Base-by-base conservation (phyloP, 805 yeast genomes). In the Pichia californica region DNA sequence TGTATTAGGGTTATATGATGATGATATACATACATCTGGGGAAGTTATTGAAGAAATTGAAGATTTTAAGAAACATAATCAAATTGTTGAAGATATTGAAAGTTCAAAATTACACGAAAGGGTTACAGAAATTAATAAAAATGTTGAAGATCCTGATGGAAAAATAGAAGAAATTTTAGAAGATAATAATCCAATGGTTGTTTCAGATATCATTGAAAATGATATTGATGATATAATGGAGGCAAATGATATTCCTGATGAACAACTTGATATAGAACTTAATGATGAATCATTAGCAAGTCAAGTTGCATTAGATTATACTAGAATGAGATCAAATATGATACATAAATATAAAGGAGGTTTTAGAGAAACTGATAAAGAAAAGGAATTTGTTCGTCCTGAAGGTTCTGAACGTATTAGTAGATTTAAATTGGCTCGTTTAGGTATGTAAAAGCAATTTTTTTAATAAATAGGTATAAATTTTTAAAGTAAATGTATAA, bases 321-420 rank as follows among this genome's bases (percentile, higher is more conserved):
- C 78, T 25, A 64, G 69, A 35, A 54, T 83, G 47, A 68, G 83
- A 38, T 74, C 75, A 40, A 69, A 68, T 46, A 66, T 85, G 50
- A 60, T 75, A 28, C 60, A 63, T 19, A 54, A 57, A 35, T 63
- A 62, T 33, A 66, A 71, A 29, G 76, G 76, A 1, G 80, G 80
- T 3, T 76, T 56, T 45, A 63, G 57, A 40, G 66, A 68, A 46
- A 62, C 73, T 1, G 73, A 71, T 2, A 63, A 67, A 39, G 85
- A 75, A 32, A 53, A 62, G 46, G 89, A 79, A 44, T 52, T 77
- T 16, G 94, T 83, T 54, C 88, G 87, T 0, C 64, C 83, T 7
- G 88, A 83, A 51, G 79, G 79, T 0, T 57, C 74, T 7, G 40
- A 43, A 16, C 79, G 69, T 46, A 64, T 76, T 1, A 84, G 94